These are phyloP conservation scores for Cyamopsis tetragonoloba DNA, from an alignment of 306 rosid genomes.

Conservation along the genomic window DNA sequence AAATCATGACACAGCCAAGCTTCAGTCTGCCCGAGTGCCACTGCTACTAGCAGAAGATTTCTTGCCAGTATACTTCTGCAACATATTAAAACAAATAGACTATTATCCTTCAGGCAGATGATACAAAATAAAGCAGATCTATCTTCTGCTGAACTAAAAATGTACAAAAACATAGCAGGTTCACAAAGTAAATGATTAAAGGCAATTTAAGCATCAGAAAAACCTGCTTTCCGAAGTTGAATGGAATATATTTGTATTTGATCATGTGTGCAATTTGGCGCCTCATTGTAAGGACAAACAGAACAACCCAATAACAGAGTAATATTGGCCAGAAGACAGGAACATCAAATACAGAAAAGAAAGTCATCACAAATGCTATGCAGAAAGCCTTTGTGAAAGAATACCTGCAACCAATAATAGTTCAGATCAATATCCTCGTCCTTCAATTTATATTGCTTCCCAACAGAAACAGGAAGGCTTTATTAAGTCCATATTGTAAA, in stretches of 20 bases:
- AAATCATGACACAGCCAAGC: slow-evolving; percentile 20
- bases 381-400: slow-evolving; percentile 82
- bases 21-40: slow-evolving; percentile 48
- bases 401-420: slow-evolving; percentile 51
- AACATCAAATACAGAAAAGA: slow-evolving; percentile 79
- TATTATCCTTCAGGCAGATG: background rate
- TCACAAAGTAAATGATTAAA: background rate
- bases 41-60: slow-evolving; percentile 42
- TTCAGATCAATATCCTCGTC: background rate
- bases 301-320: slow-evolving; percentile 80
- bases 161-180: background rate
- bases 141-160: background rate
- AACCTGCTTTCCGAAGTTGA: slow-evolving; percentile 82
- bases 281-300: slow-evolving; percentile 82
- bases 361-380: slow-evolving; percentile 79
- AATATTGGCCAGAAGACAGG: slow-evolving; percentile 92
- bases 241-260: slow-evolving; percentile 73
- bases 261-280: slow-evolving; percentile 90
- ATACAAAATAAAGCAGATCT: background rate
- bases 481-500: background rate
- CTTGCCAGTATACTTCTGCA: slow-evolving; percentile 50
- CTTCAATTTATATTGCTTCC: background rate
- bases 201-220: background rate
- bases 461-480: background rate
- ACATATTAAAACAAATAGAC: background rate